Percentiles rank a stretch among this genome's conserved stretches.
phyloP scores from a whole-genome alignment of 441 rosid species.

The Brassica hybrid region DNA sequence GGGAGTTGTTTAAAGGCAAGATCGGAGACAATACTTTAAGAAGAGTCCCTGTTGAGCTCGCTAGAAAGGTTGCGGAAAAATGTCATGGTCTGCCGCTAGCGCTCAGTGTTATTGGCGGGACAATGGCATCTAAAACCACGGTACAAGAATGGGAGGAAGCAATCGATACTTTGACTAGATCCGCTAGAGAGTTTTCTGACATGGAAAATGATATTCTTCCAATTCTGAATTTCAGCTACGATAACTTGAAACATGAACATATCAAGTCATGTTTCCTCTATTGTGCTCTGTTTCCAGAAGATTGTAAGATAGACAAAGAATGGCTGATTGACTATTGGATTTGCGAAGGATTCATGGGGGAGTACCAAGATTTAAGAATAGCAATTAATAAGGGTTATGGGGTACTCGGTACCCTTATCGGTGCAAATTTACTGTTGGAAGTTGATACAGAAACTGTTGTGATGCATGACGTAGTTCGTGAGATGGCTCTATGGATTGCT shows the following conservation, averaged over 20 bases:
- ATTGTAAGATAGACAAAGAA: neutral
- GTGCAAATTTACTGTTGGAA: conserved; percentile 41
- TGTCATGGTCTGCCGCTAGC: conserved; percentile 9
- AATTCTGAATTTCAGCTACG: conserved; percentile 42
- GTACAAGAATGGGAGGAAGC: conserved; percentile 4
- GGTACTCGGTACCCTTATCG: conserved; percentile 35
- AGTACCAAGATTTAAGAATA: neutral
- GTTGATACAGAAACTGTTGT: fast-evolving
- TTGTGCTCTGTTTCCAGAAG: conserved; percentile 39
- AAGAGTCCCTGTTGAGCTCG: neutral
- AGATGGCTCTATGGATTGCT: conserved; percentile 13
- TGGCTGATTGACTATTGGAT: conserved; percentile 39
- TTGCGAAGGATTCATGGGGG: conserved; percentile 39
- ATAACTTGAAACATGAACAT: conserved; percentile 20
- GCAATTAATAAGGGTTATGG: conserved; percentile 24
- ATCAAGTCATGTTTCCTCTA: conserved; percentile 42
- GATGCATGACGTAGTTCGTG: conserved; percentile 25
- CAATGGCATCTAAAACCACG: neutral
- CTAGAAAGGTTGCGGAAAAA: neutral
- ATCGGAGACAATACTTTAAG: neutral
- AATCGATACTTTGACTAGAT: neutral
- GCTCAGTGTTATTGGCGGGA: neutral
- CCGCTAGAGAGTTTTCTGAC: neutral
- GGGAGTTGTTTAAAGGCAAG: neutral
- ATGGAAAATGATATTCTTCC: conserved; percentile 32